These are phyloP conservation scores for Pseudonitzschia multiseries DNA, from an alignment of 108 stramenopile genomes.

Conservation along the genomic window DNA sequence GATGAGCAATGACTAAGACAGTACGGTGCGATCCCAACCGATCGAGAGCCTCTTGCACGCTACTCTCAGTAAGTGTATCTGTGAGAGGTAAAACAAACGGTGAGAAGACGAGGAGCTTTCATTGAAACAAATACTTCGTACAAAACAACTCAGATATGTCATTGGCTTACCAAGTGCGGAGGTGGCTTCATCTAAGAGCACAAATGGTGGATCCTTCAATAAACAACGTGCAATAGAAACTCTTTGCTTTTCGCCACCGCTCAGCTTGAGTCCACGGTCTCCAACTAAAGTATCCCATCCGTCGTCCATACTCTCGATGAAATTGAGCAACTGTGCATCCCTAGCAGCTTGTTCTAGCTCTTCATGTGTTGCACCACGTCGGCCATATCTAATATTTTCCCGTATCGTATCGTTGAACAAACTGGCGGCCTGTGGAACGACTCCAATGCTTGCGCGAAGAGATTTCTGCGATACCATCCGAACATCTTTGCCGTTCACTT, in stretches of 20 bases:
- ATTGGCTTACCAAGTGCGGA: slow-evolving; percentile 31
- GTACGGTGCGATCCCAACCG: slow-evolving; percentile 84
- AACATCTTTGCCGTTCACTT: slow-evolving; percentile 93
- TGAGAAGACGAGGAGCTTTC: slow-evolving; percentile 1
- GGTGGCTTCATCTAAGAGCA: slow-evolving; percentile 73
- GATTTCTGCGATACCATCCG: slow-evolving; percentile 76
- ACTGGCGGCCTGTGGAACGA: slow-evolving; percentile 90
- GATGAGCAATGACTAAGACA: slow-evolving; percentile 95
- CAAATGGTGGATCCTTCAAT: slow-evolving; percentile 93
- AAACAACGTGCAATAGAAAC: slow-evolving; percentile 84
- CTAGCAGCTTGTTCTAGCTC: slow-evolving; percentile 71
- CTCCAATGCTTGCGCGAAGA: slow-evolving; percentile 84
- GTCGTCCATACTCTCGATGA: slow-evolving; percentile 77
- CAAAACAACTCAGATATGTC: neutral
- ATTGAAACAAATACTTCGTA: neutral
- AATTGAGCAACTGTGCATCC: slow-evolving; percentile 76
- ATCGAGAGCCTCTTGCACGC: slow-evolving; percentile 96
- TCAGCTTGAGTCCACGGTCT: slow-evolving; percentile 94
- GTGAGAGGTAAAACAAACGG: slow-evolving; percentile 33
- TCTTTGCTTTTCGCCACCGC: slow-evolving; percentile 79
- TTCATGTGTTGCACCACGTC: slow-evolving; percentile 67
- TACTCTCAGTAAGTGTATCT: slow-evolving; percentile 86
- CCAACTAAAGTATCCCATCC: slow-evolving; percentile 96
- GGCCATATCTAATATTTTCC: slow-evolving; percentile 87
- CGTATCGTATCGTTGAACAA: slow-evolving; percentile 95